Conservation (phyloP, 2,329 filamentous ascomycete species). For the Biscogniauxia mediterranea region DNA sequence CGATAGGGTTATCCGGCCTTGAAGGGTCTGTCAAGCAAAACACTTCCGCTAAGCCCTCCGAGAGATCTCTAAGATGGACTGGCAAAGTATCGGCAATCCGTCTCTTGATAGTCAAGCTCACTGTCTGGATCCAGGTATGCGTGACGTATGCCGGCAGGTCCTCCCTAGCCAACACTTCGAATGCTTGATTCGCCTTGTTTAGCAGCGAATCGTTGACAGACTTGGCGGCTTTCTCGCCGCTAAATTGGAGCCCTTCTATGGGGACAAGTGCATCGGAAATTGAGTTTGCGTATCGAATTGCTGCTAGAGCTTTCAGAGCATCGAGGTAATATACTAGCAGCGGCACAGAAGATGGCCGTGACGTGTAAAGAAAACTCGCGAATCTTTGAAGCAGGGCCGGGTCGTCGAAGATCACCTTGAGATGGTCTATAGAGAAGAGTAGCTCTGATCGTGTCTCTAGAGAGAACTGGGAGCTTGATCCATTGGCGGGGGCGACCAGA, state of each 20-base stretch:
- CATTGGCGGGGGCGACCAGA: conserved; percentile 43
- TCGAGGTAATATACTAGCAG: conserved; percentile 71
- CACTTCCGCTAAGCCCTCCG: conserved; percentile 72
- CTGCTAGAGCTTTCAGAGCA: conserved; percentile 66
- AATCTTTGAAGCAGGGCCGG: conserved; percentile 63
- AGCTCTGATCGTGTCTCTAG: conserved; percentile 64
- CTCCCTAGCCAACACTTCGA: conserved; percentile 62
- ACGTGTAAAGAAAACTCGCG: conserved; percentile 61
- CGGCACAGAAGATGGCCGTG: conserved; percentile 61
- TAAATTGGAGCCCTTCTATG: conserved; percentile 56
- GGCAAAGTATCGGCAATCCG: conserved; percentile 67
- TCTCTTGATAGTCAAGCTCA: conserved; percentile 66
- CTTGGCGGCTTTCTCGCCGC: conserved; percentile 44
- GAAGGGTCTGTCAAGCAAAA: conserved; percentile 77
- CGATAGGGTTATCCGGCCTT: conserved; percentile 70
- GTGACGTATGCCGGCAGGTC: conserved; percentile 73
- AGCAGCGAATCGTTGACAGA: conserved; percentile 60
- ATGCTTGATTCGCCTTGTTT: conserved; percentile 62
- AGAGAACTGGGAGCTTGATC: conserved; percentile 42
- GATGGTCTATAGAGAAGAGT: conserved; percentile 64
- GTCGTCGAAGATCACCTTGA: conserved; percentile 63
- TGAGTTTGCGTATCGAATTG: conserved; percentile 69
- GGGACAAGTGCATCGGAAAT: conserved; percentile 60
- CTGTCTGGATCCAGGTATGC: conserved; percentile 65
- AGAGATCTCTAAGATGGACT: conserved; percentile 62